Conservation (phyloP, 305 asterid species). For the Fraxinus paxiana region DNA sequence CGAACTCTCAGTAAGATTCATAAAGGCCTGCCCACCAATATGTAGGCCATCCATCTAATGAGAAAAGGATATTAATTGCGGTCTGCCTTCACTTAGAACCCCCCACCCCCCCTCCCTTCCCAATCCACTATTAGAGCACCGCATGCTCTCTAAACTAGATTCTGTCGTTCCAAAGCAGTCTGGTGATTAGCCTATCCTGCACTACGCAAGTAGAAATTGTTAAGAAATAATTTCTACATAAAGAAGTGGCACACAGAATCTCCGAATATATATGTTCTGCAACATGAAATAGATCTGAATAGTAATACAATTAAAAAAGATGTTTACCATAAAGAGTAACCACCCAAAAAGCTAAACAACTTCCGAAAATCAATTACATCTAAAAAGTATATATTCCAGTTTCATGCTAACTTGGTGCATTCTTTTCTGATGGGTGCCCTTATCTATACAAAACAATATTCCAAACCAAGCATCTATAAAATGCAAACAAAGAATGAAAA, state of each 20-base stretch:
- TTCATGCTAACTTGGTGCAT: neutral
- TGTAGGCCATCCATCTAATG: neutral
- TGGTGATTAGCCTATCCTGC: neutral
- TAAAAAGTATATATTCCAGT: neutral
- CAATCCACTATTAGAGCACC: neutral
- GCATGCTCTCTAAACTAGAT: neutral
- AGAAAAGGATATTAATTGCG: neutral
- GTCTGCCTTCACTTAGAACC: neutral
- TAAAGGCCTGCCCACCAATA: neutral
- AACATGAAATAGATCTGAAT: neutral
- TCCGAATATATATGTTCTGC: neutral
- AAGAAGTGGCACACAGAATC: neutral
- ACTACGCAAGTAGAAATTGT: neutral
- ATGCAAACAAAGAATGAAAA: neutral
- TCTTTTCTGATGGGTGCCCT: neutral
- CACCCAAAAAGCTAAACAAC: neutral
- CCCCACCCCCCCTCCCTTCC: neutral
- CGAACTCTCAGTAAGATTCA: neutral
- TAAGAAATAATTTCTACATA: neutral
- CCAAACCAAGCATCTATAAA: neutral
- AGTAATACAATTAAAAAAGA: neutral
- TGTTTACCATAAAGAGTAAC: neutral
- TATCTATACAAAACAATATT: neutral
- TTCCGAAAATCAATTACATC: neutral
- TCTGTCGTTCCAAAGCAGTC: neutral